phyloP scores from a whole-genome alignment of 1,284 basidiomycete species.

The Leccinum ambiguum region DNA sequence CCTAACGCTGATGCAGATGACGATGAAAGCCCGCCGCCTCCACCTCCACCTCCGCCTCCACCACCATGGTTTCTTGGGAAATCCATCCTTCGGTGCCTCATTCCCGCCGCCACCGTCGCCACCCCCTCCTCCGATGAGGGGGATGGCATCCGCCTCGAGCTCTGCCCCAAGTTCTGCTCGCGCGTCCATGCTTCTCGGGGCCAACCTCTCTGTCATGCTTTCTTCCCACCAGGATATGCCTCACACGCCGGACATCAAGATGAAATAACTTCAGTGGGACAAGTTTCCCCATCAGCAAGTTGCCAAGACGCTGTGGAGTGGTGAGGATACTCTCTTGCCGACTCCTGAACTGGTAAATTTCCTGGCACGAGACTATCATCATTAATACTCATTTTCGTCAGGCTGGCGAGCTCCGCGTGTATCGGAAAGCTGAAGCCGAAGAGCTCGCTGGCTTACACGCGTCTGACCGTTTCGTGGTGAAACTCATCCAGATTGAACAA shows the following conservation, averaged over 20 bases:
- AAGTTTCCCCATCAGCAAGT: too few species aligned
- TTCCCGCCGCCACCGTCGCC: conserved; percentile 44
- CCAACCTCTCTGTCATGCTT: conserved; percentile 53
- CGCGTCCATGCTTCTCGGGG: conserved; percentile 58
- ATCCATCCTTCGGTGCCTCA: conserved; percentile 35
- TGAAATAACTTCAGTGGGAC: conserved; percentile 82
- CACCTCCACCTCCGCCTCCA: conserved; percentile 30
- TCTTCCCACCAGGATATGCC: conserved; percentile 82
- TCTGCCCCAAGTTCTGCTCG: conserved; percentile 54
- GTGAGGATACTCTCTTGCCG: conserved; percentile 46
- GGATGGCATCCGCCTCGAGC: conserved; percentile 22
- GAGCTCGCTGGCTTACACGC: conserved; percentile 90
- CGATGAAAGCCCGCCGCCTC: conserved; percentile 20
- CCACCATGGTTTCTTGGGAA: conserved; percentile 33
- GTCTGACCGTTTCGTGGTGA: conserved; percentile 95
- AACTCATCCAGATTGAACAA: conserved; percentile 94
- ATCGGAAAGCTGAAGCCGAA: conserved; percentile 84
- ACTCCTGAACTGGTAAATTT: conserved; percentile 79
- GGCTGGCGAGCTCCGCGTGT: conserved; percentile 91
- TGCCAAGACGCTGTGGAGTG: too few species aligned
- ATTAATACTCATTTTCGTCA: conserved; percentile 32
- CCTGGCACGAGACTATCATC: conserved; percentile 10
- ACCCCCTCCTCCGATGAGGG: conserved; percentile 46
- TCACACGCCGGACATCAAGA: conserved; percentile 84
- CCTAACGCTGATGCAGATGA: conserved; percentile 39